Conservation (phyloP, 257 asterid genomes). For the Solanum pennellii region DNA sequence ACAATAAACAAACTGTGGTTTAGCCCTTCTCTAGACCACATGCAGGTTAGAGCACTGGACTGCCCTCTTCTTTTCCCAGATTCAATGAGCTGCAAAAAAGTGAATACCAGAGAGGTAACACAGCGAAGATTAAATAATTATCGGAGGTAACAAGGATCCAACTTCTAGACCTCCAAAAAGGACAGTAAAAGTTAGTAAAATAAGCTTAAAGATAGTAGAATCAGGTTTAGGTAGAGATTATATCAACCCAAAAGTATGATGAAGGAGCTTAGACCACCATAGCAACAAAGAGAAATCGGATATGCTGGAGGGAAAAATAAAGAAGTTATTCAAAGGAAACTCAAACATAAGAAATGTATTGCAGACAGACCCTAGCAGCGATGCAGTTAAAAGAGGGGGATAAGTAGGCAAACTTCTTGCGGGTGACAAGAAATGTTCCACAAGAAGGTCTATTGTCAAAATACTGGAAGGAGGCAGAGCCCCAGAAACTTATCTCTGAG, state of each 20-base stretch:
- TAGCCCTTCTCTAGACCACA: neutral
- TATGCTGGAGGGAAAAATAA: neutral
- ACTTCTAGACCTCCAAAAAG: neutral
- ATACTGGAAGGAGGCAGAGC: neutral
- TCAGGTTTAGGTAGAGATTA: neutral
- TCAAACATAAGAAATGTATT: neutral
- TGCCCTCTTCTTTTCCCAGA: neutral
- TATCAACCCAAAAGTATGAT: neutral
- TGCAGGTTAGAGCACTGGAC: neutral
- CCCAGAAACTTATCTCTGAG: neutral
- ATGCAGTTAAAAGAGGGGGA: neutral
- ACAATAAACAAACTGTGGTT: neutral
- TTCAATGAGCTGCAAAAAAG: neutral
- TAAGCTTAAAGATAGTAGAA: neutral
- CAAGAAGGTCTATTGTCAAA: neutral
- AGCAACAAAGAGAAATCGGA: neutral
- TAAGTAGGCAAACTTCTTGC: neutral
- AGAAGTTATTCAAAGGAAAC: neutral
- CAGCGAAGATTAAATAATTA: neutral
- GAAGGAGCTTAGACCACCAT: neutral
- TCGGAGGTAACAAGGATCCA: neutral
- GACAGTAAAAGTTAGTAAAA: neutral
- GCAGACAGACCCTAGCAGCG: neutral
- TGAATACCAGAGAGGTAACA: neutral
- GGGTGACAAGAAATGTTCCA: neutral